A percentile compares a stretch with the other conserved stretches of the same genome.
Conservation (phyloP, 2,329 filamentous ascomycete species). For the Ophiostoma ips region DNA sequence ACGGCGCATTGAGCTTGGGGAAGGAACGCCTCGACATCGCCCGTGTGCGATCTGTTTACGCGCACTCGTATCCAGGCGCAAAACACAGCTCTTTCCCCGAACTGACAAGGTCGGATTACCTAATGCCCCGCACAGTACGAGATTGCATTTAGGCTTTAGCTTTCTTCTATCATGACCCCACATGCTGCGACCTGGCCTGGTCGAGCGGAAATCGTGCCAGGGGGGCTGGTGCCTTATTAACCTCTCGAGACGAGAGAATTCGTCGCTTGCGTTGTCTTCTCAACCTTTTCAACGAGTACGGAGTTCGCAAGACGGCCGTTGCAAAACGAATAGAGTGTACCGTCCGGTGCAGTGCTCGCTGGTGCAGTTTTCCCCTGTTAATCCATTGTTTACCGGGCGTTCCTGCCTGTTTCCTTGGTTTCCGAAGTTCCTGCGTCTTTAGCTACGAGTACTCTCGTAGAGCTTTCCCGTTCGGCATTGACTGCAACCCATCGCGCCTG, state of each 20-base stretch:
- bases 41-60: too few relatives aligned
- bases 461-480: not conserved
- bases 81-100: not conserved
- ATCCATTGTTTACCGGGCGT: too few relatives aligned
- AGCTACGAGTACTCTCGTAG: not conserved
- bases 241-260: too few relatives aligned
- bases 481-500: not conserved
- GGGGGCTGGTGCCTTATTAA: not conserved
- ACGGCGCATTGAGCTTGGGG: too few relatives aligned
- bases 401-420: not conserved
- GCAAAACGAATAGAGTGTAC: too few relatives aligned
- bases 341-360: too few relatives aligned
- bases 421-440: not conserved
- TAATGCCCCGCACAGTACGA: not conserved
- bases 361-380: too few relatives aligned
- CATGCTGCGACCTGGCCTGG: not conserved
- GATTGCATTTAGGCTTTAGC: not conserved
- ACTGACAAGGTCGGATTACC: not conserved
- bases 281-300: too few relatives aligned
- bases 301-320: too few relatives aligned
- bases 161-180: not conserved
- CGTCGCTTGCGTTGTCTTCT: too few relatives aligned
- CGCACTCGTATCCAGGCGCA: too few relatives aligned
- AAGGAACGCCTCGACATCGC: too few relatives aligned
- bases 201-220: not conserved